A percentile compares a stretch with the other conserved stretches of the same genome.
phyloP scores from a whole-genome alignment of 495 filamentous ascomycete species.

The Saxispiralis lemnorum region DNA sequence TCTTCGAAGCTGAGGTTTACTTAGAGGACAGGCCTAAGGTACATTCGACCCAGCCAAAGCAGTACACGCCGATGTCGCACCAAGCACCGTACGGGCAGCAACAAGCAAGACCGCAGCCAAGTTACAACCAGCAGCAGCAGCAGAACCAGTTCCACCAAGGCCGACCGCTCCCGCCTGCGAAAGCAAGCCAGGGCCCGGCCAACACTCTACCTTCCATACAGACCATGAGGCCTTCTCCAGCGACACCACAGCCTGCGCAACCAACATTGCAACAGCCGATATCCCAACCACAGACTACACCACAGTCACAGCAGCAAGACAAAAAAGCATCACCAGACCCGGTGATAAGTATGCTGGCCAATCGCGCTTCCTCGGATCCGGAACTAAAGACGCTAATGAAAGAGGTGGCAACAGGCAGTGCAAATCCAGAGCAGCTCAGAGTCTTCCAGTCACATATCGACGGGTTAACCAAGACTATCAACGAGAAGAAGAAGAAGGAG shows the following conservation, averaged over 20 bases:
- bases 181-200: conserved; percentile 23
- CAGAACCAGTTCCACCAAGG: conserved; percentile 3
- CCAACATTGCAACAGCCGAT: conserved; percentile 10
- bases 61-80: conserved; percentile 29
- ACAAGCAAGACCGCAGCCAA: conserved; percentile 8
- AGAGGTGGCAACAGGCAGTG: conserved; percentile 75
- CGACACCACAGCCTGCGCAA: background rate
- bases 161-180: conserved; percentile 21
- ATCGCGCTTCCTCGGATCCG: conserved; percentile 66
- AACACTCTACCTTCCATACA: conserved; percentile 11
- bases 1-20: conserved; percentile 74
- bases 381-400: conserved; percentile 93
- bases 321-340: conserved; percentile 46
- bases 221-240: background rate
- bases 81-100: conserved; percentile 26
- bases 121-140: conserved; percentile 17
- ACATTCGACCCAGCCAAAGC: conserved; percentile 37
- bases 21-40: conserved; percentile 53
- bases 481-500: conserved; percentile 17
- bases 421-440: conserved; percentile 59
- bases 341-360: conserved; percentile 85
- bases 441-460: conserved; percentile 88
- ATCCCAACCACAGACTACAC: conserved; percentile 13
- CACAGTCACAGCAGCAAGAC: conserved; percentile 10
- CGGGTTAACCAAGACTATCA: conserved; percentile 46